Conservation (phyloP, 2,329 filamentous ascomycete species). For the Epichloe coenophiala region DNA sequence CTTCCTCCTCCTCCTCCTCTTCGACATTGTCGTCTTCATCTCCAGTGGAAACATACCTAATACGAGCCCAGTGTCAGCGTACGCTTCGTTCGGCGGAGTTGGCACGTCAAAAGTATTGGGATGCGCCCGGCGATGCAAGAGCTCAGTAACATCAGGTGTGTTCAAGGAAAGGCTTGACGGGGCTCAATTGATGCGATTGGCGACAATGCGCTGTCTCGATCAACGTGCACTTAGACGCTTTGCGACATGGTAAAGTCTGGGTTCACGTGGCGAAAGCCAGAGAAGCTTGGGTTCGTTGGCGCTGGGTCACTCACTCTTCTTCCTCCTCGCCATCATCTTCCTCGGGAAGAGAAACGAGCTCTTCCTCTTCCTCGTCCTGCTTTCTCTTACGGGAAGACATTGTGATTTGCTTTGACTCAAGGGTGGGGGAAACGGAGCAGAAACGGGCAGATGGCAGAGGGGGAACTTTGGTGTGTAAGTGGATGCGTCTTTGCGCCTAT, state of each 20-base stretch:
- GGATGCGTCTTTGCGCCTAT: background rate
- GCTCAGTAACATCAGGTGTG: background rate
- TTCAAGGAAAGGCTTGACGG: too few species aligned
- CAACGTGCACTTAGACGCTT: background rate
- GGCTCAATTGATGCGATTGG: too few species aligned
- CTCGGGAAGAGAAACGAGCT: slow-evolving; percentile 40
- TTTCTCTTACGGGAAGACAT: slow-evolving; percentile 42
- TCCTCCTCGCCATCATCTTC: slow-evolving; percentile 38
- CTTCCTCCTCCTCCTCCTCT: slow-evolving; percentile 20
- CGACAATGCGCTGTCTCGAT: background rate
- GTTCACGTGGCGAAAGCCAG: background rate
- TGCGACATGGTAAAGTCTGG: background rate
- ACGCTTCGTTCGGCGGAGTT: background rate
- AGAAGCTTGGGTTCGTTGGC: background rate
- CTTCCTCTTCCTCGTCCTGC: slow-evolving; percentile 44
- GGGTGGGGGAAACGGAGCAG: background rate
- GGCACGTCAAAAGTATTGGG: background rate
- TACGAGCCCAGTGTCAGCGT: background rate
- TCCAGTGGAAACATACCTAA: slow-evolving; percentile 22
- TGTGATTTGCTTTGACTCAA: slow-evolving; percentile 6
- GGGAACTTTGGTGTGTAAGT: slow-evolving; percentile 2
- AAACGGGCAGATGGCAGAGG: background rate
- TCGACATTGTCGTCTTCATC: slow-evolving; percentile 28
- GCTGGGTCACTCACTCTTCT: slow-evolving; percentile 33
- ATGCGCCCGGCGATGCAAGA: background rate